These are phyloP conservation scores for Microascus cirrosus DNA, from an alignment of 2,329 filamentous ascomycete species.

Conservation along the genomic window DNA sequence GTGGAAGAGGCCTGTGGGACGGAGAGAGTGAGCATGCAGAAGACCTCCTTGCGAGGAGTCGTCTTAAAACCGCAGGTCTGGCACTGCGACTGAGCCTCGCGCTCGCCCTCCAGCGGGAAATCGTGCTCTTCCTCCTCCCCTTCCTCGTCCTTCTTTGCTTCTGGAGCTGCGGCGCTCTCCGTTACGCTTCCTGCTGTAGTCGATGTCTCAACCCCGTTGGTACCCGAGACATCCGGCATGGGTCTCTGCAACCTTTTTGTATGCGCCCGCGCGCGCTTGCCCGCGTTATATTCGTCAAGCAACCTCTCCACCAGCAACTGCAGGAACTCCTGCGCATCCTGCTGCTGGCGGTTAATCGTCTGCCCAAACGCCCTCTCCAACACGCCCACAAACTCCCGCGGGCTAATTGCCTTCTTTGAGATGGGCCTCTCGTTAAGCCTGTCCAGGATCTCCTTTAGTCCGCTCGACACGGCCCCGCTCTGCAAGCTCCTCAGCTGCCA, in stretches of 20 bases:
- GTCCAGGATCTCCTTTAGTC: slow-evolving; percentile 87
- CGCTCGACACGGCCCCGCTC: slow-evolving; percentile 70
- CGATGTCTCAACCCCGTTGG: background rate
- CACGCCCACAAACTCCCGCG: slow-evolving; percentile 69
- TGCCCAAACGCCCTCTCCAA: slow-evolving; percentile 82
- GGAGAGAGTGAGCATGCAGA: slow-evolving; percentile 84
- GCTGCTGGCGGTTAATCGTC: slow-evolving; percentile 85
- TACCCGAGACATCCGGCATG: background rate
- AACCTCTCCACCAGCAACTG: slow-evolving; percentile 88
- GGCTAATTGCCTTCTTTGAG: slow-evolving; percentile 86
- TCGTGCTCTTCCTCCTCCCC: slow-evolving; percentile 47
- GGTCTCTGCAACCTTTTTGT: slow-evolving; percentile 19
- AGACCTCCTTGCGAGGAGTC: slow-evolving; percentile 69
- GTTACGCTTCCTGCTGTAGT: slow-evolving; percentile 6
- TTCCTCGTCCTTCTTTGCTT: slow-evolving; percentile 12
- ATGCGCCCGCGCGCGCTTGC: slow-evolving; percentile 57
- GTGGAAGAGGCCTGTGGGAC: slow-evolving; percentile 78
- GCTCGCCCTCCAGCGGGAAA: slow-evolving; percentile 84
- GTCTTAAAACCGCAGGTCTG: slow-evolving; percentile 83
- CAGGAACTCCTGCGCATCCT: slow-evolving; percentile 95
- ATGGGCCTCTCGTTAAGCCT: slow-evolving; percentile 87
- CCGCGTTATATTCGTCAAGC: slow-evolving; percentile 88
- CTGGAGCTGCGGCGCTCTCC: background rate
- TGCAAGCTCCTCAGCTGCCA: slow-evolving; percentile 62
- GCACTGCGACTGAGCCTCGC: slow-evolving; percentile 94